Conservation (phyloP, 2,329 filamentous ascomycete species). For the Fusarium pseudoanthophilum region DNA sequence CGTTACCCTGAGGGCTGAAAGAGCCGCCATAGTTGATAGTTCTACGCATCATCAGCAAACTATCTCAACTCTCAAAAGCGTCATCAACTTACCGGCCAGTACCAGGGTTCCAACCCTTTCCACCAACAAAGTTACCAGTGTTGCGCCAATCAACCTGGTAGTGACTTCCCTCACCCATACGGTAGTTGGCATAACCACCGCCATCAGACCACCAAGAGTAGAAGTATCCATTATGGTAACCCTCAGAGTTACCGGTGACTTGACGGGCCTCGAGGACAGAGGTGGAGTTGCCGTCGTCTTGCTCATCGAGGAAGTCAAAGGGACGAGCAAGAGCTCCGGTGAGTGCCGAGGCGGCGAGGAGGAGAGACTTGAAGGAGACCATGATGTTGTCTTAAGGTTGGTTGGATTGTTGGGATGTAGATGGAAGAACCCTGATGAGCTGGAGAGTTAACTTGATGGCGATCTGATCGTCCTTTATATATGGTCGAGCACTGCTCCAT, state of each 20-base stretch:
- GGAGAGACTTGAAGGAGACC: conserved; percentile 13
- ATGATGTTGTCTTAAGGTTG: not conserved
- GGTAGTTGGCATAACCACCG: conserved; percentile 11
- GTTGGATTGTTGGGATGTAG: not conserved
- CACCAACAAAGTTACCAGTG: conserved; percentile 24
- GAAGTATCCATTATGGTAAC: conserved; percentile 16
- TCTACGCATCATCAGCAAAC: not conserved
- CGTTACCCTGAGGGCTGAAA: conserved; percentile 18
- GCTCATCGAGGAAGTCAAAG: conserved; percentile 21
- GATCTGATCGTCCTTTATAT: not conserved
- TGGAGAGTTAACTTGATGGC: not conserved
- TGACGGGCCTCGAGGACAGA: conserved; percentile 7
- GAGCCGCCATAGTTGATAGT: conserved; percentile 20
- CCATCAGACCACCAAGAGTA: conserved; percentile 28
- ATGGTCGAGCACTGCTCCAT: not conserved
- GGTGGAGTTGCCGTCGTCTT: conserved; percentile 10
- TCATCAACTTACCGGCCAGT: not conserved
- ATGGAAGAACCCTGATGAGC: not conserved
- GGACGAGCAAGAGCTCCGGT: conserved; percentile 16
- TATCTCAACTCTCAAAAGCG: accelerated
- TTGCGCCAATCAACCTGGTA: conserved; percentile 16
- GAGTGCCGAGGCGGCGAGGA: conserved; percentile 11
- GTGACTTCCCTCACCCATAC: conserved; percentile 1
- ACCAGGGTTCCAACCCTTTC: conserved; percentile 22
- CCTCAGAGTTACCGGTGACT: conserved; percentile 14